Evolutionary conservation across 2,329 filamentous ascomycete species (phyloP), one percentile per base, ranked within the genome.

Genomic region (Claviceps digitariae): DNA sequence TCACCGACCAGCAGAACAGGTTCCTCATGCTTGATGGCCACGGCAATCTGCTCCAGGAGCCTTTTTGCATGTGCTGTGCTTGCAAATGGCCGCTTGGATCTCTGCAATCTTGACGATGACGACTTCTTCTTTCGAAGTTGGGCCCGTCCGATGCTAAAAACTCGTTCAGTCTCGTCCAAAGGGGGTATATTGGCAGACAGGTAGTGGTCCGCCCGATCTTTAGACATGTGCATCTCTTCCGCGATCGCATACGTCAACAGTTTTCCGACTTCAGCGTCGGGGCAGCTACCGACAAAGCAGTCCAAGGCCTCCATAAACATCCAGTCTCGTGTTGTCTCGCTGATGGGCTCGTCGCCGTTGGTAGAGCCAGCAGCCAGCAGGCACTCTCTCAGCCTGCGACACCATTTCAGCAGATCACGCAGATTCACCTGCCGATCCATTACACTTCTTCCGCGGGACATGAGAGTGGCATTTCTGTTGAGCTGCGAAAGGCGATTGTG

Each of bases 1-100:
- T 99, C 93, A 64, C 93, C 93, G n/a, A 99, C 93, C 29, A 99
- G 80, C 20, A 99, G 72, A 1, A 95, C 80, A 4, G 94, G 90
- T 63, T 99, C 93, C n/a, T 81, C 79, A 61, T 90, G 80, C 57
- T 86, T 83, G 6, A 96, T 81, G 1, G 90, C 86, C 40, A 88
- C 83, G 1, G 87, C 83, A 53, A 97, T 86, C 65, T 94, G 88
- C 66, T 98, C 94, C 50, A 98, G 78, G 13, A 95, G 75, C 57
- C 85, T 81, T 58, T 88, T 81, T 0, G 91, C 91, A 58, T 95
- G 87, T 23, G 81, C 83, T 21, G 93, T 97, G 38, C 86, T 90
- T 4, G 93, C 93, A 69, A 97, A 98, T 0, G 86, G 83, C 52
- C 78, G 75, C 60, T 77, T 77, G 38, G 74, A 75, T 64, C 79